A percentile compares a stretch with the other conserved stretches of the same genome.
Conservation (phyloP, 495 filamentous ascomycete genomes). For the Penicillium dipodomyicola region DNA sequence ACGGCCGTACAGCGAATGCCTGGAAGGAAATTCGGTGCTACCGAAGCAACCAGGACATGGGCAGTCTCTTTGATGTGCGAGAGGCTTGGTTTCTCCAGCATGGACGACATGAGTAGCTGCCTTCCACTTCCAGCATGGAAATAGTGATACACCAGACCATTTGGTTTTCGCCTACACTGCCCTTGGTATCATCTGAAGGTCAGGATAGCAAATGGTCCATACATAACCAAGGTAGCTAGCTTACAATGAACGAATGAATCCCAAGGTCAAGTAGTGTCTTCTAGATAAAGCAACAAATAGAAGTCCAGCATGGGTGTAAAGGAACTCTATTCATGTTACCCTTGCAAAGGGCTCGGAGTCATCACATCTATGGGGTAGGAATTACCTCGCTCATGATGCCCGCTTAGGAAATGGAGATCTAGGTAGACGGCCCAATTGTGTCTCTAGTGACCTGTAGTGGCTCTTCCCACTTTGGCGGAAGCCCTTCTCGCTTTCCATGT, state of each 20-base stretch:
- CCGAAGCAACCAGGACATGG: constrained; percentile 56
- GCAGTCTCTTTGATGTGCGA: constrained; percentile 53
- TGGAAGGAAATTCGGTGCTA: constrained; percentile 54
- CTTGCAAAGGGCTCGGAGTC: too few species aligned
- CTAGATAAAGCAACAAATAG: not conserved
- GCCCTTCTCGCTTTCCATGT: not conserved
- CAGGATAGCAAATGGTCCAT: not conserved
- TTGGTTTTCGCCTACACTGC: not conserved
- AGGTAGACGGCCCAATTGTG: not conserved
- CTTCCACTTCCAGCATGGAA: constrained; percentile 5
- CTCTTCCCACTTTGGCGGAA: not conserved
- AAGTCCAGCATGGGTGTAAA: not conserved
- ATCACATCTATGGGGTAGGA: not conserved
- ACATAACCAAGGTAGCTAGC: not conserved
- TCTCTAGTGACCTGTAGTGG: too few species aligned
- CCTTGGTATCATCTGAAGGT: not conserved
- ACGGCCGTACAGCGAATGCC: constrained; percentile 44
- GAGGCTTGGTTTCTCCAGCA: constrained; percentile 42
- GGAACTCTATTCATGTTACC: too few species aligned
- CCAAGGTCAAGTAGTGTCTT: not conserved
- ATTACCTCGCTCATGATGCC: not conserved
- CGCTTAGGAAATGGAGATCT: not conserved
- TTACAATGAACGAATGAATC: not conserved
- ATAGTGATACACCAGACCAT: not conserved
- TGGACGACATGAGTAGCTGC: constrained; percentile 9